Percentiles rank a stretch among this genome's conserved stretches.
Conservation (phyloP, 805 yeast genomes). For the Torulaspora maleeae region DNA sequence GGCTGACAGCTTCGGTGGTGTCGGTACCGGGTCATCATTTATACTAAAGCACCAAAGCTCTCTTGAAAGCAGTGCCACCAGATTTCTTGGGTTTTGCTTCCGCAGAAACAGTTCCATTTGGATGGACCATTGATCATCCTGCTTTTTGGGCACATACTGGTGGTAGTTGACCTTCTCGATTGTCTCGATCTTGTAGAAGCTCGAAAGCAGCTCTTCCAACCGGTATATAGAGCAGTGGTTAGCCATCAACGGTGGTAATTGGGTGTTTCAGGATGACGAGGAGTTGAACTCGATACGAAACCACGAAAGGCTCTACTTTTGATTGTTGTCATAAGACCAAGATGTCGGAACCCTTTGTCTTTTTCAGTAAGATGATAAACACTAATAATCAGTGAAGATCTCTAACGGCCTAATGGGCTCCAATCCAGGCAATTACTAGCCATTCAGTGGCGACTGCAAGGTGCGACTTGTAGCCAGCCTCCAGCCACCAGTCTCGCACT, state of each 20-base stretch:
- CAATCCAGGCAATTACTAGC: neutral
- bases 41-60: conserved; percentile 44
- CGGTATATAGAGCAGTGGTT: conserved; percentile 16
- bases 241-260: conserved; percentile 2
- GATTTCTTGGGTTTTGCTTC: conserved; percentile 33
- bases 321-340: neutral
- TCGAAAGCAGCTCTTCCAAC: conserved; percentile 30
- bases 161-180: conserved; percentile 33
- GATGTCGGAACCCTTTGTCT: neutral
- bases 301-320: neutral
- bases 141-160: conserved; percentile 32
- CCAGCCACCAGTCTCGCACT: too few relatives aligned
- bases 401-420: neutral
- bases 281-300: neutral
- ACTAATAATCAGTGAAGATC: neutral
- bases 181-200: conserved; percentile 29
- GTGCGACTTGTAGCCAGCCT: too few relatives aligned
- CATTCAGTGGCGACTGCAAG: neutral
- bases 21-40: conserved; percentile 38
- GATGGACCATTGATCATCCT: conserved; percentile 41
- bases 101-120: conserved; percentile 41
- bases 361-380: neutral
- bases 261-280: neutral
- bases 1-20: conserved; percentile 19
- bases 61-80: conserved; percentile 39